phyloP scores from a whole-genome alignment of 2,329 filamentous ascomycete species.

The Paecilomyces fulvus region DNA sequence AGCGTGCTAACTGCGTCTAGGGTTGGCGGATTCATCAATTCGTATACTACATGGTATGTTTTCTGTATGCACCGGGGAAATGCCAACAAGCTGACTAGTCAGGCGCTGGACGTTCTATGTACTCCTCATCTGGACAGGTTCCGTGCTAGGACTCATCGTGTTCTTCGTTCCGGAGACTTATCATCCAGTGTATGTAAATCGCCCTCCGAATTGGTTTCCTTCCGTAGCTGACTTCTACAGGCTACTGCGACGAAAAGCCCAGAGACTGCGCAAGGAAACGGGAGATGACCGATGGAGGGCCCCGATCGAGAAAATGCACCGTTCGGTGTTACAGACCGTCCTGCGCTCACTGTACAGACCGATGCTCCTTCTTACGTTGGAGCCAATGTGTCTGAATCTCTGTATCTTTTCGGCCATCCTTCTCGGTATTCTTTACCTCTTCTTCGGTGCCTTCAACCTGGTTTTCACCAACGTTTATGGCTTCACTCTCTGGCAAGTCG shows the following conservation, averaged over 20 bases:
- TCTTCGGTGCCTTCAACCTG: conserved; percentile 79
- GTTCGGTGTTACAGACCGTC: conserved; percentile 57
- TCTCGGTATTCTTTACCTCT: conserved; percentile 81
- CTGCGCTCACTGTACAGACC: conserved; percentile 53
- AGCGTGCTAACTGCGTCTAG: conserved; percentile 15
- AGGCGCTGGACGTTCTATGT: conserved; percentile 77
- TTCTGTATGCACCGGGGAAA: not conserved
- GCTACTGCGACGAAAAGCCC: conserved; percentile 64
- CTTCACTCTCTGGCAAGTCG: conserved; percentile 70
- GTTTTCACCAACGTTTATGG: conserved; percentile 67
- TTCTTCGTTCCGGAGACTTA: conserved; percentile 83
- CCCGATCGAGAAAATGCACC: conserved; percentile 63
- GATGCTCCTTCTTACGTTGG: conserved; percentile 68
- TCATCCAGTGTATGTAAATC: conserved; percentile 42
- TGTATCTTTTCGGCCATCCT: conserved; percentile 77
- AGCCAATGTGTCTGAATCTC: conserved; percentile 78
- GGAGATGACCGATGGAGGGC: conserved; percentile 70
- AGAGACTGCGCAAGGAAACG: conserved; percentile 60
- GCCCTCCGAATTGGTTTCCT: not conserved
- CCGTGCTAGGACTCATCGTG: conserved; percentile 55
- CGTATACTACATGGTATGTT: conserved; percentile 54
- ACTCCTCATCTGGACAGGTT: conserved; percentile 70
- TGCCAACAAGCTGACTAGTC: not conserved
- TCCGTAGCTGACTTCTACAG: conserved; percentile 46
- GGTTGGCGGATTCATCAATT: conserved; percentile 72